A percentile compares a stretch with the other conserved stretches of the same genome.
These are phyloP conservation scores for Yamadazyma dendronema DNA, from an alignment of 1,139 yeast species.

Conservation along the genomic window DNA sequence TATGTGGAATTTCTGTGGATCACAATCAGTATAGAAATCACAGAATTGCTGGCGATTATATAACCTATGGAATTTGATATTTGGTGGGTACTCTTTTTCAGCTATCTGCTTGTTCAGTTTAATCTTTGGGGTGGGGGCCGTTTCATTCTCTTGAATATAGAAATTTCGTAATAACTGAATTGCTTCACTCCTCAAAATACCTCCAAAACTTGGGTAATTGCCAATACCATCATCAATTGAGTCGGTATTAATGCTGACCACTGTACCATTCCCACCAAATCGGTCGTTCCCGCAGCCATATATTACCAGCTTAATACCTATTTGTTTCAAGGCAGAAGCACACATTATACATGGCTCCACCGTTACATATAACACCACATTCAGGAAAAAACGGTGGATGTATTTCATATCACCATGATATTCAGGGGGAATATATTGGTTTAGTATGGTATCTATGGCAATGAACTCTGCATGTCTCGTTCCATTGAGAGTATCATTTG, in stretches of 20 bases:
- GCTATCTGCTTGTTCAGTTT: slow-evolving; percentile 79
- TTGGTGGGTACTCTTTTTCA: slow-evolving; percentile 57
- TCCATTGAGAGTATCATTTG: slow-evolving; percentile 82
- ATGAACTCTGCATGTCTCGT: slow-evolving; percentile 91
- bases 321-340: slow-evolving; percentile 84
- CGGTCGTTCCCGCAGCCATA: slow-evolving; percentile 95
- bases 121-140: slow-evolving; percentile 78
- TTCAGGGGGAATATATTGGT: slow-evolving; percentile 13
- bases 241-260: slow-evolving; percentile 61
- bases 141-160: slow-evolving; percentile 78
- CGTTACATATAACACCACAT: slow-evolving; percentile 74
- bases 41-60: slow-evolving; percentile 24
- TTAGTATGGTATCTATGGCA: slow-evolving; percentile 61
- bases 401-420: slow-evolving; percentile 14
- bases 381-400: slow-evolving; percentile 40
- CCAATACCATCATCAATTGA: slow-evolving; percentile 9
- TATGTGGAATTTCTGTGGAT: slow-evolving; percentile 15
- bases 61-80: slow-evolving; percentile 21
- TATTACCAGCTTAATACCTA: slow-evolving; percentile 68
- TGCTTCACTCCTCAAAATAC: slow-evolving; percentile 78
- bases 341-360: slow-evolving; percentile 99
- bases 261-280: slow-evolving; percentile 96
- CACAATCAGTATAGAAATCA: slow-evolving; percentile 26
- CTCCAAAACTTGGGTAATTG: slow-evolving; percentile 64
- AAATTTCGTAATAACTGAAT: slow-evolving; percentile 76